These are phyloP conservation scores for Aureoboletus auriporus DNA, from an alignment of 768 basidiomycete species.

Conservation along the genomic window DNA sequence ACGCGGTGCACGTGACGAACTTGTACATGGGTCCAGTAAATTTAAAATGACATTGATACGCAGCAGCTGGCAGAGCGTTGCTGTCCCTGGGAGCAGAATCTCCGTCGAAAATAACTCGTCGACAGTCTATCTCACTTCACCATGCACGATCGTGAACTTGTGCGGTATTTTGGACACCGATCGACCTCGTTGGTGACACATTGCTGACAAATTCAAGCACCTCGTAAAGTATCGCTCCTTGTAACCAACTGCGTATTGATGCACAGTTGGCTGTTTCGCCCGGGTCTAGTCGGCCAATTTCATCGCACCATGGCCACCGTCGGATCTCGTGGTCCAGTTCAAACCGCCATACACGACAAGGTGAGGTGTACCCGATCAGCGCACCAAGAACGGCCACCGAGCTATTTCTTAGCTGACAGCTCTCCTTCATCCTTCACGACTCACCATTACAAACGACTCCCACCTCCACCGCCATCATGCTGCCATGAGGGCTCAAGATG, in stretches of 20 bases:
- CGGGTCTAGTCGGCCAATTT: conserved; percentile 20
- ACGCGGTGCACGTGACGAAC: conserved; percentile 27
- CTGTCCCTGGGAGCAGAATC: not conserved
- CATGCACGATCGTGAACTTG: not conserved
- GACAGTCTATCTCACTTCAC: too few species aligned
- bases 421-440: conserved; percentile 55
- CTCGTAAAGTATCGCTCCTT: not conserved
- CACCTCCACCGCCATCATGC: conserved; percentile 83
- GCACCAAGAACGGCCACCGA: conserved; percentile 19
- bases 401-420: conserved; percentile 49
- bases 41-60: not conserved
- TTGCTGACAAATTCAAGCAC: conserved; percentile 14
- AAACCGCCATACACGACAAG: conserved; percentile 59
- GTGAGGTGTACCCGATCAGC: conserved; percentile 32
- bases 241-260: conserved; percentile 21
- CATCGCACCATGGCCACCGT: conserved; percentile 27
- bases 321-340: conserved; percentile 44
- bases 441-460: conserved; percentile 77
- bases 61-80: not conserved
- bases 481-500: conserved; percentile 69
- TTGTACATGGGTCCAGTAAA: too few species aligned
- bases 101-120: not conserved
- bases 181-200: too few species aligned
- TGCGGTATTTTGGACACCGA: not conserved
- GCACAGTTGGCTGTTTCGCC: conserved; percentile 24